phyloP scores from a whole-genome alignment of 768 basidiomycete species.

The Russula olivacea region DNA sequence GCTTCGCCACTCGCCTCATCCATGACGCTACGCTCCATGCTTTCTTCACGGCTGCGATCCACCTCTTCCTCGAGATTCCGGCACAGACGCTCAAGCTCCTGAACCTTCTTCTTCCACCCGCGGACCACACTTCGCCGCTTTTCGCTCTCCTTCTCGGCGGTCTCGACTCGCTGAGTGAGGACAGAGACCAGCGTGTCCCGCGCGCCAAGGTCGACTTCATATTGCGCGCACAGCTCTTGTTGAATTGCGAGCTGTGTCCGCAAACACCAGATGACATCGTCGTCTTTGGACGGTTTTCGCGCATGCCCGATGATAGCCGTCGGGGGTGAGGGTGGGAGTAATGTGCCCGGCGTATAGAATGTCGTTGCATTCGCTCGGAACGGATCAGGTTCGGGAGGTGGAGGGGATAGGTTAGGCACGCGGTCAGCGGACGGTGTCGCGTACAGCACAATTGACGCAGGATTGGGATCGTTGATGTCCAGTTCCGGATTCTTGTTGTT shows the following conservation, averaged over 20 bases:
- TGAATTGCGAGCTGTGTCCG: constrained; percentile 73
- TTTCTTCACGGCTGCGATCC: constrained; percentile 76
- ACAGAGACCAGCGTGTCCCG: constrained; percentile 66
- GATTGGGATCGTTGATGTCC: constrained; percentile 59
- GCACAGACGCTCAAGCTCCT: constrained; percentile 63
- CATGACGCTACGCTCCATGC: constrained; percentile 76
- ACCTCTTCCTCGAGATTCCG: constrained; percentile 78
- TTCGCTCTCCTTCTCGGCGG: constrained; percentile 56
- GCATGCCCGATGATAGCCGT: constrained; percentile 36
- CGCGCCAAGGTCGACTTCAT: constrained; percentile 66
- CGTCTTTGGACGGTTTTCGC: constrained; percentile 63
- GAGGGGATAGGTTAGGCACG: constrained; percentile 18
- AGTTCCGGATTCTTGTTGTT: constrained; percentile 43
- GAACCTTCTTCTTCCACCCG: constrained; percentile 71
- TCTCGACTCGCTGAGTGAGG: constrained; percentile 48
- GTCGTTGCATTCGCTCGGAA: constrained; percentile 68
- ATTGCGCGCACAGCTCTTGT: constrained; percentile 69
- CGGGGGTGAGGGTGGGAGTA: constrained; percentile 59
- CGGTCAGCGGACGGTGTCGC: constrained; percentile 23
- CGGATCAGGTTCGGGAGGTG: constrained; percentile 54
- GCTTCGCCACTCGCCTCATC: constrained; percentile 76
- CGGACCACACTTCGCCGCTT: constrained; percentile 50
- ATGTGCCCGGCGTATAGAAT: constrained; percentile 70
- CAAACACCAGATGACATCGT: constrained; percentile 63
- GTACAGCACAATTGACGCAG: constrained; percentile 45